Conservation (phyloP, 768 basidiomycete genomes). For the Austroboletus festivus region DNA sequence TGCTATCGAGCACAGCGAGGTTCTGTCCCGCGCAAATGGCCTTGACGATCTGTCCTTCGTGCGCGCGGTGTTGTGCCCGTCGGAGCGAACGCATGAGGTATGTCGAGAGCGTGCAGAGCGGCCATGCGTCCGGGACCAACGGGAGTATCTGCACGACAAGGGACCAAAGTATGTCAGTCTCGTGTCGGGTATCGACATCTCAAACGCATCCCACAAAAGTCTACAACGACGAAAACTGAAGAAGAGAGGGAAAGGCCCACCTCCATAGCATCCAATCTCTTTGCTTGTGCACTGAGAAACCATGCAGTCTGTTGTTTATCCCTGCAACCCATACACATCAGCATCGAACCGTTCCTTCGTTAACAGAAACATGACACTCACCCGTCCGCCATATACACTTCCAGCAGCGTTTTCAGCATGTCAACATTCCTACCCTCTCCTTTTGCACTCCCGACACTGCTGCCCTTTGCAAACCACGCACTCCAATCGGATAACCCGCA, state of each 20-base stretch:
- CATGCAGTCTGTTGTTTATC: conserved; percentile 58
- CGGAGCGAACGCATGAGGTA: conserved; percentile 81
- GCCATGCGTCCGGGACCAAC: conserved; percentile 72
- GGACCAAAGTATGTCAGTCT: no score
- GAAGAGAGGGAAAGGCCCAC: conserved; percentile 55
- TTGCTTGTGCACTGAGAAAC: conserved; percentile 76
- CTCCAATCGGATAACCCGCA: conserved; percentile 40
- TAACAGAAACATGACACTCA: conserved; percentile 40
- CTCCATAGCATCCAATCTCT: conserved; percentile 73
- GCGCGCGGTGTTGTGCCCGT: conserved; percentile 63
- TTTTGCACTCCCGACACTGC: conserved; percentile 44
- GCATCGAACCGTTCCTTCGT: not conserved
- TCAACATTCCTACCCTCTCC: conserved; percentile 38
- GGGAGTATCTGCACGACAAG: conserved; percentile 52
- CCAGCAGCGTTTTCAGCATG: conserved; percentile 66
- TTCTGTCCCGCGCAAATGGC: conserved; percentile 78
- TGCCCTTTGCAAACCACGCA: conserved; percentile 41
- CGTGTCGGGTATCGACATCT: not conserved
- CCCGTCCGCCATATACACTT: conserved; percentile 81
- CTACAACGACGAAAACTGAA: not conserved
- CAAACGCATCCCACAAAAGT: not conserved
- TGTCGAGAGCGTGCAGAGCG: conserved; percentile 64
- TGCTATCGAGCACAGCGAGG: conserved; percentile 60
- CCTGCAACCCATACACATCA: conserved; percentile 32
- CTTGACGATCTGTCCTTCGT: conserved; percentile 76